Percentiles rank a stretch among this genome's conserved stretches.
These are phyloP conservation scores for Brassica napus DNA, from an alignment of 345 rosid species.

Conservation along the genomic window Da-Ae NC_063446.1:27906001-27906500, in stretches of 20 bases:
- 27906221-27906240: constrained; percentile 15
- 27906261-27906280: neutral
- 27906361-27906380: neutral
- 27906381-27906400: constrained; percentile 7
- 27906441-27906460: too few species aligned
- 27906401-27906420: neutral
- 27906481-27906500: too few species aligned
- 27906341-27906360: too few species aligned
- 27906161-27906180: neutral
- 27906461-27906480: too few species aligned
- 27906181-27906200: constrained; percentile 23
- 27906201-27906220: neutral
- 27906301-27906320: neutral
- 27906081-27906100: constrained; percentile 24
- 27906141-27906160: constrained; percentile 27
- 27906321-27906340: neutral
- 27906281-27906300: neutral
- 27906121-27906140: constrained; percentile 31
- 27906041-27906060: neutral
- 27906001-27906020: constrained; percentile 34
- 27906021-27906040: constrained; percentile 5
- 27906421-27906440: too few species aligned
- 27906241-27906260: neutral
- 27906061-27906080: constrained; percentile 11
- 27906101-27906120: constrained; percentile 32